Percentiles rank a stretch among this genome's conserved stretches.
phyloP scores from a whole-genome alignment of 441 rosid species.

The Populus trichocarpa region DNA sequence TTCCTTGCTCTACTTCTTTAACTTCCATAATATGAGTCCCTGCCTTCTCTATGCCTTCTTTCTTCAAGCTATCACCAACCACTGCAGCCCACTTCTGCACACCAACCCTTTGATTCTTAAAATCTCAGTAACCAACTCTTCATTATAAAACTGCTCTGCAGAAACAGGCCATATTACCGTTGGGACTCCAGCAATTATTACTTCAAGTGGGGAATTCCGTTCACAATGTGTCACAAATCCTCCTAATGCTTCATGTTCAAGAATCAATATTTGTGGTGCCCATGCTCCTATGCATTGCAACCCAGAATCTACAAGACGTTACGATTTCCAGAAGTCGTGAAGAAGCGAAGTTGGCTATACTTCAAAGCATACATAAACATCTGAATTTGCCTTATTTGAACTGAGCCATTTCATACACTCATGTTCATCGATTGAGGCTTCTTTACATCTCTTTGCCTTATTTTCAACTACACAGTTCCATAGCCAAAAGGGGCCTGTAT shows the following conservation, averaged over 20 bases:
- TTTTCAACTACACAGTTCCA: slow-evolving; percentile 21
- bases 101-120: slow-evolving; percentile 18
- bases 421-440: slow-evolving; percentile 15
- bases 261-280: slow-evolving; percentile 35
- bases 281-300: slow-evolving; percentile 25
- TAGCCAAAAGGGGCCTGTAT: slow-evolving; percentile 37
- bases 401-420: slow-evolving; percentile 30
- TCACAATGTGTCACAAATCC: slow-evolving; percentile 41
- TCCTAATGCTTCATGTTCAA: slow-evolving; percentile 24
- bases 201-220: slow-evolving; percentile 42
- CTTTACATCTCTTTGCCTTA: slow-evolving; percentile 28
- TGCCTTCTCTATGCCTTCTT: slow-evolving; percentile 26
- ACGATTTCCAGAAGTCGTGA: slow-evolving; percentile 43
- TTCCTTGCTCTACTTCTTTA: slow-evolving; percentile 16
- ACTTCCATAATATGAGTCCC: slow-evolving; percentile 24
- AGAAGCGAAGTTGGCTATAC: slow-evolving; percentile 19
- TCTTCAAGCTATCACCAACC: slow-evolving; percentile 8
- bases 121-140: slow-evolving; percentile 21
- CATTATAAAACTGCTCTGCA: slow-evolving; percentile 29
- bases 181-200: slow-evolving; percentile 22
- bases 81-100: background rate
- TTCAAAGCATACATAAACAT: slow-evolving; percentile 29
- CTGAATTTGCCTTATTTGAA: slow-evolving; percentile 25
- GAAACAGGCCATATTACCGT: slow-evolving; percentile 29
- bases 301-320: slow-evolving; percentile 32